Base-by-base conservation (phyloP, 139 green algal genomes). In the Astrephomene gubernaculifera region DNA sequence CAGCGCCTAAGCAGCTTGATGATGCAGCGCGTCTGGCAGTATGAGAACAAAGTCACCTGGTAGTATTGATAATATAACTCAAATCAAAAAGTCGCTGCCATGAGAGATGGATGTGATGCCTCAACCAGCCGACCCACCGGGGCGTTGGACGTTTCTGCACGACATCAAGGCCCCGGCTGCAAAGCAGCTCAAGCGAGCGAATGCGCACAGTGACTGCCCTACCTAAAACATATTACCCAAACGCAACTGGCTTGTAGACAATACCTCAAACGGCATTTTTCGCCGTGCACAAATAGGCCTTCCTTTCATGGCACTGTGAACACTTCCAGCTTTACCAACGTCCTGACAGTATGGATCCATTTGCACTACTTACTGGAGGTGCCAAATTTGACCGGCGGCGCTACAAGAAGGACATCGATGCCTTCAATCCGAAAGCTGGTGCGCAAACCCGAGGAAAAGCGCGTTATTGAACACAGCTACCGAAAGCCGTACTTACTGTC, bases 361-460 rank as follows among this genome's bases (percentile, higher is more conserved):
- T 89, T 39, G 57, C 79, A 27, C 63, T 89, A 29, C 63, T 89
- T 0, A 74, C 71, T 1, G 71, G 70, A 12, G 86, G 86, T 21
- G 79, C 64, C 10, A 87, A 89, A 41, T 87, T 86, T 61, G 72
- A 89, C 41, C 43, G 67, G 39, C 75, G 64, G 70, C 60, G 71
- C 45, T 70, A 73, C 21, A 73, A 35, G 22, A 84, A 73, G 61
- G 53, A 79, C 9, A 52, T 87, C 29, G 49, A 70, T 21, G 52
- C 43, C 25, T 82, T 86, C 41, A 83, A 87, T 27, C 61, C 60
- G 29, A 70, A 84, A 67, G 44, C 69, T 2, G 78, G 78, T 84
- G 36, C 21, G 68, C 53, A 33, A 14, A 72, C 27, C 9, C 8
- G 21, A 21, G 33, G 27, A 44, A 49, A 72, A 29, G 7, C 19